These are phyloP conservation scores for Casuarina equisetifolia DNA, from an alignment of 306 rosid species.

Conservation along the genomic window DNA sequence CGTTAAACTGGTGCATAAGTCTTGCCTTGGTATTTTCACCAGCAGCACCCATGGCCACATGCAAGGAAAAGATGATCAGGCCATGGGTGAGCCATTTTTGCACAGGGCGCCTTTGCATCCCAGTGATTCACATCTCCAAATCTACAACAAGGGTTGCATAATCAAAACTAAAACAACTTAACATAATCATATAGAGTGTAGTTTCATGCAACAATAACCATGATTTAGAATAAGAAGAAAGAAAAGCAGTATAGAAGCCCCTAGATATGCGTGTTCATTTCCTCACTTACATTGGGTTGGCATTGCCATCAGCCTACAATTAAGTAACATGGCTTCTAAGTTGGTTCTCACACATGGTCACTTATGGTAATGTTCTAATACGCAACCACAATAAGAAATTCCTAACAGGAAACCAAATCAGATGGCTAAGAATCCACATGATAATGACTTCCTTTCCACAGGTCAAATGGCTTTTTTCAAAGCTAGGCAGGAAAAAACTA, in stretches of 20 bases:
- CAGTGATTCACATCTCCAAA: slow-evolving; percentile 75
- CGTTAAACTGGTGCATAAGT: slow-evolving; percentile 64
- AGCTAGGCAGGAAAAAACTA: not conserved
- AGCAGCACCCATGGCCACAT: slow-evolving; percentile 84
- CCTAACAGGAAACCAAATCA: slow-evolving; percentile 8
- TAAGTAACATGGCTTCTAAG: too few species aligned
- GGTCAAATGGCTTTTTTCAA: not conserved
- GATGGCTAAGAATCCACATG: not conserved
- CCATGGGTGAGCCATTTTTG: slow-evolving; percentile 72
- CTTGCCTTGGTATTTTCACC: slow-evolving; percentile 58
- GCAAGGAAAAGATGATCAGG: slow-evolving; percentile 81
- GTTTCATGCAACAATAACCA: not conserved
- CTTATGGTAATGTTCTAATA: not conserved
- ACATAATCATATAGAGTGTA: not conserved
- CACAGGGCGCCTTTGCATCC: slow-evolving; percentile 66
- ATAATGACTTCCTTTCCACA: not conserved
- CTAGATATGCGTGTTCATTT: not conserved
- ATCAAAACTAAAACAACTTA: not conserved
- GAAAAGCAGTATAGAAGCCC: slow-evolving; percentile 1
- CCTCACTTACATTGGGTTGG: not conserved
- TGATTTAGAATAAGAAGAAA: not conserved
- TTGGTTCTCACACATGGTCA: not conserved
- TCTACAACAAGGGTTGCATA: slow-evolving; percentile 29
- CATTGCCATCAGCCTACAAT: not conserved
- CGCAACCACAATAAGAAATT: not conserved